These are phyloP conservation scores for Chlorella variabilis DNA, from an alignment of 163 green algal genomes.

Conservation along the genomic window DNA sequence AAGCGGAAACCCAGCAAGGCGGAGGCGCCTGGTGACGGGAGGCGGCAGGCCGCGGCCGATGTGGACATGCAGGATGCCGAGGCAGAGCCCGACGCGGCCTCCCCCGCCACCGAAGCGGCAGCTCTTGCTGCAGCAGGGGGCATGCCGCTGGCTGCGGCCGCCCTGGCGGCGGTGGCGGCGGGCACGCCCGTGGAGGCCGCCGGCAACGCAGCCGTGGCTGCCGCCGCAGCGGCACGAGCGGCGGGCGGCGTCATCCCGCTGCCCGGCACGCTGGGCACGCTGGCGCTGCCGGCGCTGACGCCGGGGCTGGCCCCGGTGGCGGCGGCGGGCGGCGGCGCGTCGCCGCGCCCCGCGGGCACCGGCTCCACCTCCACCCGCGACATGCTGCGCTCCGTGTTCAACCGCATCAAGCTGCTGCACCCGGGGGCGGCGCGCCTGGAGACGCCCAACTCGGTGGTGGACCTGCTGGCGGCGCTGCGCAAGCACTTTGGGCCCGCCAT, in stretches of 20 bases:
- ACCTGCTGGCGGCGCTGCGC: slow-evolving; percentile 82
- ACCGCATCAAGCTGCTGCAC: slow-evolving; percentile 41
- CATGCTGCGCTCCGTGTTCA: slow-evolving; percentile 38
- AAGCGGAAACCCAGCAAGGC: neutral
- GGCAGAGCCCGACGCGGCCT: neutral
- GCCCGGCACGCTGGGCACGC: too few relatives aligned
- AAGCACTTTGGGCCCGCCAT: slow-evolving; percentile 66
- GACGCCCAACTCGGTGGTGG: slow-evolving; percentile 41
- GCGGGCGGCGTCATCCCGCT: too few relatives aligned
- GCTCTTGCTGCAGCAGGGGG: neutral
- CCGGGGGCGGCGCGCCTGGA: slow-evolving; percentile 15
- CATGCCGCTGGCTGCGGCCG: neutral
- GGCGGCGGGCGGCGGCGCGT: too few relatives aligned
- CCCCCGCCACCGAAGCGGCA: neutral
- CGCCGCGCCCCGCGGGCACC: slow-evolving; percentile 17
- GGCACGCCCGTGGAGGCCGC: too few relatives aligned
- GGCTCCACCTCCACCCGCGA: slow-evolving; percentile 25
- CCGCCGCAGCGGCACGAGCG: neutral
- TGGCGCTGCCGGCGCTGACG: neutral
- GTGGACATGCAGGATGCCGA: slow-evolving; percentile 4
- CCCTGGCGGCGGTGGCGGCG: neutral
- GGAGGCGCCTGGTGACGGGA: neutral
- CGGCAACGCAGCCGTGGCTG: neutral
- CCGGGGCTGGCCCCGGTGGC: too few relatives aligned
- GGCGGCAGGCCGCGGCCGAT: neutral